phyloP scores from a whole-genome alignment of 148 eudicot genomes.

The Silene latifolia region DNA sequence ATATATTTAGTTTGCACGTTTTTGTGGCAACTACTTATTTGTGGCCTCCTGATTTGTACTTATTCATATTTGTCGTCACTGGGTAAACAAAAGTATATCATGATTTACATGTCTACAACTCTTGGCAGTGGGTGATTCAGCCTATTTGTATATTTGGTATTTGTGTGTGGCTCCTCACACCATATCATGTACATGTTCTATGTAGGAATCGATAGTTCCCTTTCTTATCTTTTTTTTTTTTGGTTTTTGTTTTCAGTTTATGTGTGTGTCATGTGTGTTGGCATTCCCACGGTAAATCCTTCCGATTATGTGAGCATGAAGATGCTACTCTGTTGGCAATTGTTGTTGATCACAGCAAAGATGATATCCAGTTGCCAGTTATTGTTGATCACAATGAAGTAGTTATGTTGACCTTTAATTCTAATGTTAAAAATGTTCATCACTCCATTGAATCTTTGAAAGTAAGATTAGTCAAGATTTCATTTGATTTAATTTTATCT shows the following conservation, averaged over 20 bases:
- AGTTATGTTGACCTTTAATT: not conserved
- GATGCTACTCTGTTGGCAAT: not conserved
- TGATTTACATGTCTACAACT: conserved; percentile 4
- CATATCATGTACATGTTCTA: conserved; percentile 1
- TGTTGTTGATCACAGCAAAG: not conserved
- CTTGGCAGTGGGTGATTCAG: not conserved
- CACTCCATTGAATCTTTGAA: not conserved
- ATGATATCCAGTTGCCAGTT: not conserved
- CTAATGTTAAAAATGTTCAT: not conserved
- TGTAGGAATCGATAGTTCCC: not conserved
- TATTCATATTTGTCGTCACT: not conserved
- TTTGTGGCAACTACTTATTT: not conserved
- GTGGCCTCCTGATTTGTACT: not conserved
- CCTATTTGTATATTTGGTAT: not conserved
- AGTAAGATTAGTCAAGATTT: not conserved
- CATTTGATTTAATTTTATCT: not conserved
- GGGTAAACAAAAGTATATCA: not conserved
- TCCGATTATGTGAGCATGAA: conserved; percentile 1
- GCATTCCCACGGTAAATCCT: not conserved
- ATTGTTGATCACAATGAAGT: not conserved
- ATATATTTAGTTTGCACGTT: not conserved
- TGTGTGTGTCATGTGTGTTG: not conserved
- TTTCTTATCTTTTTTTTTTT: not conserved
- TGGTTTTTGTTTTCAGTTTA: too few species aligned
- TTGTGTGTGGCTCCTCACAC: not conserved